A percentile compares a stretch with the other conserved stretches of the same genome.
Evolutionary conservation across 352 stramenopile species (phyloP).

Genomic region (Globisporangium solare): DNA sequence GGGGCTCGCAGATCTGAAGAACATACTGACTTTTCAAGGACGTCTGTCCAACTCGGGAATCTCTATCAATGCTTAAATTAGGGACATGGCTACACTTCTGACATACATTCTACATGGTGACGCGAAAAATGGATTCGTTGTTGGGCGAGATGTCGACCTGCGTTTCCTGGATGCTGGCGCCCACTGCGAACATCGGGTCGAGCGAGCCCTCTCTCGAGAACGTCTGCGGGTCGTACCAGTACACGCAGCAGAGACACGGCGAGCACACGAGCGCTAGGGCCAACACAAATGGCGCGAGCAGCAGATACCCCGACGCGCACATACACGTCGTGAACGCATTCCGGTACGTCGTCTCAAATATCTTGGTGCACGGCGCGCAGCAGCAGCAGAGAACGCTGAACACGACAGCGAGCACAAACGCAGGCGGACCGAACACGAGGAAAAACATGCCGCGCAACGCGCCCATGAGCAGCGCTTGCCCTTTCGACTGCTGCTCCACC

Average conservation of each 20-base stretch:
- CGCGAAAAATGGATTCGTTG: slow-evolving; percentile 14
- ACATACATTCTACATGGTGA: slow-evolving; percentile 7
- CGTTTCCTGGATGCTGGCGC: slow-evolving; percentile 13
- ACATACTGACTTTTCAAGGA: too few relatives aligned
- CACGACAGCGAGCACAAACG: slow-evolving; percentile 48
- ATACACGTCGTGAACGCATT: slow-evolving; percentile 65
- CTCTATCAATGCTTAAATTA: slow-evolving; percentile 1
- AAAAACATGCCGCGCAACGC: slow-evolving; percentile 53
- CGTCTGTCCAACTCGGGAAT: background rate
- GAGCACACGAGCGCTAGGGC: slow-evolving; percentile 18
- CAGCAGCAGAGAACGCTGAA: slow-evolving; percentile 60
- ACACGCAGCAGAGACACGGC: slow-evolving; percentile 15
- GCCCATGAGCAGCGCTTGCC: slow-evolving; percentile 28
- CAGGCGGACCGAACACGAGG: slow-evolving; percentile 57
- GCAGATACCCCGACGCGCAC: slow-evolving; percentile 47
- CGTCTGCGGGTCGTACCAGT: slow-evolving; percentile 12
- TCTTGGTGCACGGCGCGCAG: slow-evolving; percentile 54
- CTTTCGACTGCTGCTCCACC: slow-evolving; percentile 34
- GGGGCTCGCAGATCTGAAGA: slow-evolving; percentile 14
- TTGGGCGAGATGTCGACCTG: slow-evolving; percentile 13
- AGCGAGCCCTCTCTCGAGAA: background rate
- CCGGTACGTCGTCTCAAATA: slow-evolving; percentile 35
- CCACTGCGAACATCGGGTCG: background rate
- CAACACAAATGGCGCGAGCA: slow-evolving; percentile 40
- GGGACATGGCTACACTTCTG: slow-evolving; percentile 5